These are phyloP conservation scores for Torulaspora microellipsoides DNA, from an alignment of 805 yeast species.

Conservation along the genomic window DNA sequence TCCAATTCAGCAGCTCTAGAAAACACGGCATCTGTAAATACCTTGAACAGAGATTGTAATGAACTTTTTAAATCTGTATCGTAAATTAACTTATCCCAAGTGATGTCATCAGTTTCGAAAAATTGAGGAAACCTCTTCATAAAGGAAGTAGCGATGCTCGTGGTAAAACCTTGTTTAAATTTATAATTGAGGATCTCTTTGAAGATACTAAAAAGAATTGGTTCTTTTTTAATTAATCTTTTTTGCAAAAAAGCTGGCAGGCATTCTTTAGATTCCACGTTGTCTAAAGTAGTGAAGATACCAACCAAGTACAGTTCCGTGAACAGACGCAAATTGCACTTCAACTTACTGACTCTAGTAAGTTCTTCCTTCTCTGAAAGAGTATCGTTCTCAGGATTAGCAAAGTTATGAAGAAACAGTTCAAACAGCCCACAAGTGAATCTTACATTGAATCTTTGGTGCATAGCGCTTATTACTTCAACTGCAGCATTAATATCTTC, in stretches of 20 bases:
- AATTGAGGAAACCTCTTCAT: constrained; percentile 43
- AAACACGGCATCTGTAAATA: constrained; percentile 43
- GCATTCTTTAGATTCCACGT: constrained; percentile 36
- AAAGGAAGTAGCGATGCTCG: constrained; percentile 44
- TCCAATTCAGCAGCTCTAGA: constrained; percentile 36
- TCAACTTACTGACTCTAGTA: constrained; percentile 40
- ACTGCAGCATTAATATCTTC: constrained; percentile 61
- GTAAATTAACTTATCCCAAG: constrained; percentile 26
- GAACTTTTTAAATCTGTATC: constrained; percentile 25
- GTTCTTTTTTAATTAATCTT: constrained; percentile 34
- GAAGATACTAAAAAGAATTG: constrained; percentile 42
- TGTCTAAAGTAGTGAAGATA: constrained; percentile 45
- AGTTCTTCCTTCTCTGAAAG: constrained; percentile 42
- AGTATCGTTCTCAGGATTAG: constrained; percentile 28
- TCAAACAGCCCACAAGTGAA: constrained; percentile 51
- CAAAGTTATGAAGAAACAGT: constrained; percentile 40
- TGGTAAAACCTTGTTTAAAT: constrained; percentile 33
- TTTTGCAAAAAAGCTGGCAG: constrained; percentile 43
- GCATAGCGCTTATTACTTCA: constrained; percentile 65
- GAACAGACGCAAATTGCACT: constrained; percentile 45
- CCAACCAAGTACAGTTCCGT: constrained; percentile 59
- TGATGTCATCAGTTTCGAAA: constrained; percentile 30
- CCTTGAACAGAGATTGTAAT: constrained; percentile 38
- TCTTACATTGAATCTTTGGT: constrained; percentile 58
- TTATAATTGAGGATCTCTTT: constrained; percentile 44